Evolutionary conservation across 2,329 filamentous ascomycete species (phyloP).

Genomic region (Ophiosphaerella narmari): DNA sequence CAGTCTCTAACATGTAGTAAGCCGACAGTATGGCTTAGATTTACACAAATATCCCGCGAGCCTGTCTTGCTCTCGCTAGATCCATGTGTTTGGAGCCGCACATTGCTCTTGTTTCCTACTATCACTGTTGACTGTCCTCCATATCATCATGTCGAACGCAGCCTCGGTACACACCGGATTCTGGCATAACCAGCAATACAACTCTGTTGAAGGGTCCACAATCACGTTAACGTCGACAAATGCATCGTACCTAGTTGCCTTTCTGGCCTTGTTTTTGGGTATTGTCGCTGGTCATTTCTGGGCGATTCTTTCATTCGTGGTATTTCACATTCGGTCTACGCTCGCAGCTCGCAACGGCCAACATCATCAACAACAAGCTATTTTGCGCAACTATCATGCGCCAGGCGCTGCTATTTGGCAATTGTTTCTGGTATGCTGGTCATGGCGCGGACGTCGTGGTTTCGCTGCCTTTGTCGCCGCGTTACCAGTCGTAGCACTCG

Average conservation of each 20-base stretch:
- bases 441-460: neutral
- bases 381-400: constrained; percentile 2
- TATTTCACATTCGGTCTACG: neutral
- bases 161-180: neutral
- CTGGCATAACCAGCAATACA: neutral
- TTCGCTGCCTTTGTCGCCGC: neutral
- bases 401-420: constrained; percentile 2
- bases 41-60: neutral
- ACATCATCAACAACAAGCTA: constrained; percentile 1
- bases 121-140: too few relatives aligned
- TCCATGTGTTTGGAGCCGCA: too few relatives aligned
- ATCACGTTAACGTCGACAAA: neutral
- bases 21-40: neutral
- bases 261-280: neutral
- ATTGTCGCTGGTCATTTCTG: constrained; percentile 2
- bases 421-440: neutral
- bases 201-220: neutral
- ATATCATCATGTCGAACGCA: neutral
- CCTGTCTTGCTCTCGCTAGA: too few relatives aligned
- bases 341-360: neutral
- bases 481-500: neutral
- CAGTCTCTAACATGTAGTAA: too few relatives aligned
- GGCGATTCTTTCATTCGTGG: neutral
- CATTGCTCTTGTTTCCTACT: too few relatives aligned
- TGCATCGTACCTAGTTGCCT: neutral